These are phyloP conservation scores for Yamadazyma spencermartinsiae DNA, from an alignment of 1,139 yeast species.

Conservation along the genomic window DNA sequence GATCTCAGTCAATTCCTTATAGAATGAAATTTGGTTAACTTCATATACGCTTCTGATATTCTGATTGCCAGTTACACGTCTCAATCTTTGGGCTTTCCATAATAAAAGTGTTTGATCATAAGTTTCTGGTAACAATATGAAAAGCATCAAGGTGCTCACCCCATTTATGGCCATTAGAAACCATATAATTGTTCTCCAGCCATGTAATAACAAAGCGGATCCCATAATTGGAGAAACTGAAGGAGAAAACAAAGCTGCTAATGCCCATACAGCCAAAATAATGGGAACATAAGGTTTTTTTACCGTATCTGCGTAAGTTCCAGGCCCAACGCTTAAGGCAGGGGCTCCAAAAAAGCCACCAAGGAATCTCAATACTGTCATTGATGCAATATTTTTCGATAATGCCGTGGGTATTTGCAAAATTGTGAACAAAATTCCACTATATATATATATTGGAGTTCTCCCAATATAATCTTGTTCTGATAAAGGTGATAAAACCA, in stretches of 20 bases:
- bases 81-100: slow-evolving; percentile 37
- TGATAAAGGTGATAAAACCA: slow-evolving; percentile 38
- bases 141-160: slow-evolving; percentile 22
- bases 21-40: slow-evolving; percentile 10
- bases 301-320: slow-evolving; percentile 29
- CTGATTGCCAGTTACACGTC: slow-evolving; percentile 34
- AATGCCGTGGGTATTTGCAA: slow-evolving; percentile 38
- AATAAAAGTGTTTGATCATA: slow-evolving; percentile 32
- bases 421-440: slow-evolving; percentile 32
- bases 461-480: slow-evolving; percentile 54
- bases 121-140: slow-evolving; percentile 36
- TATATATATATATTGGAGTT: slow-evolving; percentile 34
- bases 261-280: slow-evolving; percentile 37
- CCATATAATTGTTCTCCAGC: slow-evolving; percentile 44
- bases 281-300: slow-evolving; percentile 30
- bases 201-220: slow-evolving; percentile 20
- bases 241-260: slow-evolving; percentile 37
- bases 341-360: slow-evolving; percentile 38
- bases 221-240: slow-evolving; percentile 39
- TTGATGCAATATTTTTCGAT: slow-evolving; percentile 26
- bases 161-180: slow-evolving; percentile 34
- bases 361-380: no score
- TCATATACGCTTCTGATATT: slow-evolving; percentile 17
- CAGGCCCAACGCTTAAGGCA: slow-evolving; percentile 38
- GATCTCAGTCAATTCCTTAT: slow-evolving; percentile 29